Evolutionary conservation across 2,329 filamentous ascomycete species (phyloP), one percentile per base, ranked within the genome.

Genomic region (Penicillium sp.): DNA sequence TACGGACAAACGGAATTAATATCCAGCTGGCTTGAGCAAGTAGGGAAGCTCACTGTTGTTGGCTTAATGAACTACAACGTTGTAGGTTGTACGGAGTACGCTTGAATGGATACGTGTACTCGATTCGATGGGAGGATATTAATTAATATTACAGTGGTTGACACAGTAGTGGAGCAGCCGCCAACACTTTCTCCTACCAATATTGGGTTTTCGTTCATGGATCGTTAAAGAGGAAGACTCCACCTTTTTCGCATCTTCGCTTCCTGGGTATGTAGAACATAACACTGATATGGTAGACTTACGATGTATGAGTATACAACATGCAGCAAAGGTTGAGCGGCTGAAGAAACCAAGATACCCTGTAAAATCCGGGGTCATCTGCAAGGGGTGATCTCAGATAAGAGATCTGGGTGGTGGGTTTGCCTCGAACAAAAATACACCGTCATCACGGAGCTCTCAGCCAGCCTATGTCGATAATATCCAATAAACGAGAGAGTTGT

Each of bases 321-420:
- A 18, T 38, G 29, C 36, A 45, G 16, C 32, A 11, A 34, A 58
- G 56, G 61, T 61, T 53, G 52, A 56, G 23, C 16, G 18, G 29
- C 18, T 19, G 14, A 44, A 27, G 19, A 53, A 51, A 50, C 26
- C 43, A 18, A 39, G 26, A 38, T 38, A 14, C 39, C 26, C 30
- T 53, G 38, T 42, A 43, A 49, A 48, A 54, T 50, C 51, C 13
- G 61, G 61, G 57, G 58, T 51, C 52, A 52, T 61, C 57, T 64
- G 61, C 61, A 64, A 64, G 61, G 61, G 61, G 55, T 30, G 40
- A 49, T 49, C 55, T 34, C 34, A 47, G 57, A 58, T 55, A 53
- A 45, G 41, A 45, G 45, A 52, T 57, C 53, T 35, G 45, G 50
- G 54, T 55, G 49, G 56, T 51, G 43, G 27, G 41, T 55, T 51